Base-by-base conservation (phyloP, 805 yeast species). In the Zygoascus ofunaensis region DNA sequence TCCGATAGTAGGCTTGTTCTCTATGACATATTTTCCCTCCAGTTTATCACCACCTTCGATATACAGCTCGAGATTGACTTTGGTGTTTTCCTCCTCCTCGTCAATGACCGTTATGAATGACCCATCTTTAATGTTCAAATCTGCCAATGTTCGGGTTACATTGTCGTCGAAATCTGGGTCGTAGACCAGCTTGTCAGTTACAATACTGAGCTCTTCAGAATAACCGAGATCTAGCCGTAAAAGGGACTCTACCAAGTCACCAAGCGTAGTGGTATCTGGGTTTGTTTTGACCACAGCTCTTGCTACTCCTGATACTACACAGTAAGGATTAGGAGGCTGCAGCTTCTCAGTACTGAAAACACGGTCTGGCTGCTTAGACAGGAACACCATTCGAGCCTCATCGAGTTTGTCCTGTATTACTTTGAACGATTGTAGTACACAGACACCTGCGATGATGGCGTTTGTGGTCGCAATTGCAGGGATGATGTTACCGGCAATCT, bases 381-480 rank as follows among this genome's bases (percentile, higher is more conserved):
- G 69, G 72, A 42, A 81, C 63, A 73, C 78, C 65, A 48, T 66
- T 58, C 35, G 55, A n/a, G 60, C 55, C 34, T 55, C 45, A 52
- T 54, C 48, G 15, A 46, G 41, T 15, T 49, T 48, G 19, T 54
- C 53, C 12, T 55, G 54, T 7, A 56, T 37, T 23, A 51, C 60
- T 59, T 76, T 74, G 39, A 87, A 64, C 0, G 94, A 82, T 33
- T 81, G 77, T 34, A 90, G 60, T 2, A 87, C 80, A 14, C 92
- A 82, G 52, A 87, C 74, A 0, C 98, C 98, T 0, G 96, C 87
- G 54, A 92, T 80, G 12, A 92, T 81, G 1, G 98, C 97, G 61
- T 92, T 92, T 3, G 97, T 90, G 1, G 98, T 92, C 4, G 98
- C 97, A 54, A 94, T 89, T 0, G 98, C 98, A 0, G 99, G 98